phyloP scores from a whole-genome alignment of 2,329 filamentous ascomycete genomes.

The Helotiales sp. region DNA sequence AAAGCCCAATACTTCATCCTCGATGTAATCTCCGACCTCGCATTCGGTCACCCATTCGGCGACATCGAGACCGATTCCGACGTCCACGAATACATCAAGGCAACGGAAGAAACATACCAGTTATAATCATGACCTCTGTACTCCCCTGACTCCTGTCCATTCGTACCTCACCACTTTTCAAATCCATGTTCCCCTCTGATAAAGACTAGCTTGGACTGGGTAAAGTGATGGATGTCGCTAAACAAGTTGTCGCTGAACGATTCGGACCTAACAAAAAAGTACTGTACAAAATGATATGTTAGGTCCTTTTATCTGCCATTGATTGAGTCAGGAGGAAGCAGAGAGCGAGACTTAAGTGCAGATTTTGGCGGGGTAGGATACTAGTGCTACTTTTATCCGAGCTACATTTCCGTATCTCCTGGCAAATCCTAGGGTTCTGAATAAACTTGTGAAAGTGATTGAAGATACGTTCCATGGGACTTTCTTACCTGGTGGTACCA shows the following conservation, averaged over 20 bases:
- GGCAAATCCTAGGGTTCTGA: background rate
- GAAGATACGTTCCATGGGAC: background rate
- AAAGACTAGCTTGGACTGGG: conserved; percentile 41
- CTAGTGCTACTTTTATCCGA: background rate
- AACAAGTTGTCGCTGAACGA: conserved; percentile 45
- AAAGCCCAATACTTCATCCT: conserved; percentile 54
- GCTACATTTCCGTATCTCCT: background rate
- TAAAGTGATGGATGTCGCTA: conserved; percentile 48
- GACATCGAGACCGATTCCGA: conserved; percentile 49
- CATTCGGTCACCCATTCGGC: conserved; percentile 52
- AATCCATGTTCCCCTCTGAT: conserved; percentile 41
- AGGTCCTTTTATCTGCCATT: conserved; percentile 48
- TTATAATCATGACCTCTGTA: conserved; percentile 45
- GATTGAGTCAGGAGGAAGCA: background rate
- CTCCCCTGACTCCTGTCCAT: conserved; percentile 44
- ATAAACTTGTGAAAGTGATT: background rate
- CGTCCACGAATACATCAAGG: conserved; percentile 48
- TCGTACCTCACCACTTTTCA: conserved; percentile 36
- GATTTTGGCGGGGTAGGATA: background rate
- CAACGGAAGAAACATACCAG: conserved; percentile 44
- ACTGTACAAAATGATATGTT: conserved; percentile 58
- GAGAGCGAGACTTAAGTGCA: background rate
- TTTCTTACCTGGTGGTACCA: background rate
- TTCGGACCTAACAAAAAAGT: conserved; percentile 43
- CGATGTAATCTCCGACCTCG: conserved; percentile 54